Conservation (phyloP, 2,329 filamentous ascomycete species). For the Talaromyces albobiverticillius region DNA sequence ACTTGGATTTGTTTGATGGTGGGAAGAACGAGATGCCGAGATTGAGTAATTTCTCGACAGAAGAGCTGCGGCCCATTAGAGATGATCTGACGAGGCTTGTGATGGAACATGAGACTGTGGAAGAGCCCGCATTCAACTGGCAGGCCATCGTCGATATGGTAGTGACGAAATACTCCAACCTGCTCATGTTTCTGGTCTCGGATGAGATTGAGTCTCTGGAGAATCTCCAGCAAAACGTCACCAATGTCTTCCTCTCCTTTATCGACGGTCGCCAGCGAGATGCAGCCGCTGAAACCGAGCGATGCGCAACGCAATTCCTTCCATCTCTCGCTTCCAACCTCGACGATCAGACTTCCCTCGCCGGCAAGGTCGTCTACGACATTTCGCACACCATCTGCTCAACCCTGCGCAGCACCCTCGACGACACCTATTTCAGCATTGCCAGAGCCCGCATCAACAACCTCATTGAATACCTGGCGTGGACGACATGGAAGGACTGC, state of each 20-base stretch:
- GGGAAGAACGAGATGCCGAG: conserved; percentile 38
- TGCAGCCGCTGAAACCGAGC: conserved; percentile 23
- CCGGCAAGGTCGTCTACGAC: conserved; percentile 27
- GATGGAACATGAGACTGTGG: conserved; percentile 25
- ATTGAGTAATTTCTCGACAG: conserved; percentile 26
- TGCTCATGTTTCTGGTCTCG: conserved; percentile 43
- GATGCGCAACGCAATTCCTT: conserved; percentile 36
- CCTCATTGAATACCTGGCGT: conserved; percentile 53
- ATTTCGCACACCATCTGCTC: conserved; percentile 32
- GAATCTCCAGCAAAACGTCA: conserved; percentile 27
- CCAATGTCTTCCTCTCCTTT: conserved; percentile 30
- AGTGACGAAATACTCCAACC: conserved; percentile 58
- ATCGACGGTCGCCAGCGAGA: conserved; percentile 33
- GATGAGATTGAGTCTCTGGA: conserved; percentile 22
- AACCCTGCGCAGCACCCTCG: conserved; percentile 25
- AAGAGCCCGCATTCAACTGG: conserved; percentile 55
- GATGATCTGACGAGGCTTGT: conserved; percentile 47
- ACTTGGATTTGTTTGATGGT: conserved; percentile 39
- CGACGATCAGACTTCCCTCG: conserved; percentile 16
- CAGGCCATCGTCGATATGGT: conserved; percentile 66
- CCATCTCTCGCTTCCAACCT: conserved; percentile 1
- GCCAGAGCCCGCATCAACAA: conserved; percentile 33
- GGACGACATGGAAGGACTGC: conserved; percentile 61
- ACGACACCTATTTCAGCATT: conserved; percentile 19
- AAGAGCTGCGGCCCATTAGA: conserved; percentile 37